Evolutionary conservation across 257 asterid species (phyloP), one percentile per base, ranked within the genome.

Genomic region (Pogostemon cablin): DNA sequence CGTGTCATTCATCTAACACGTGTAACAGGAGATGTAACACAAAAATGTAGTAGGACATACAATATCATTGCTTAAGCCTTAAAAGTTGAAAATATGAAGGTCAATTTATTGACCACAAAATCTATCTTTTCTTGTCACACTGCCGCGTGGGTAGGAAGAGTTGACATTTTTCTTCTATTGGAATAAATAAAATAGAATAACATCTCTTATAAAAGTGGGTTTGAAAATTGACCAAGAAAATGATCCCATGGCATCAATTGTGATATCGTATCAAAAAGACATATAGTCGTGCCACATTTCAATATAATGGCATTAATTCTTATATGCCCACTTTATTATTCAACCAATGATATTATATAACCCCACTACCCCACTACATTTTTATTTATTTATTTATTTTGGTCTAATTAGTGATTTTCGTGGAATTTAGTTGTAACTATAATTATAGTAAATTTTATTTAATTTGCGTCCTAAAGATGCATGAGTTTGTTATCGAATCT

Each of bases 101-200:
- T 35, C 52, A 66, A 46, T 37, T 17, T 11, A 50, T 49, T 41
- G 53, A 17, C 62, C 56, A 39, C 50, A 39, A 8, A 53, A 52
- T 66, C 59, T 34, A 15, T 7, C 10, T 61, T 60, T 67, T 34
- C 8, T 10, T 8, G 17, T 9, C 43, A 67, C 5, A 15, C 10
- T 4, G 7, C 12, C 32, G 70, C 56, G 20, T 39, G 57, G 32
- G 32, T 25, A 25, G 32, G 63, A 57, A 61, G 73, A 65, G 78
- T 78, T 78, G 82, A 74, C 79, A 69, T 74, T 57, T 78, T 7
- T 69, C 55, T 4, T 12, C 17, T 53, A 15, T 63, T 68, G 77
- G 70, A 49, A 65, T 50, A 3, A 43, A 12, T 42, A 25, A 48
- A 72, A 64, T 41, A 65, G 69, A 58, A 46, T 50, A 46, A 41